Conservation (phyloP, 192 early-diverging fungal genomes). For the Coemansia sp. region DNA sequence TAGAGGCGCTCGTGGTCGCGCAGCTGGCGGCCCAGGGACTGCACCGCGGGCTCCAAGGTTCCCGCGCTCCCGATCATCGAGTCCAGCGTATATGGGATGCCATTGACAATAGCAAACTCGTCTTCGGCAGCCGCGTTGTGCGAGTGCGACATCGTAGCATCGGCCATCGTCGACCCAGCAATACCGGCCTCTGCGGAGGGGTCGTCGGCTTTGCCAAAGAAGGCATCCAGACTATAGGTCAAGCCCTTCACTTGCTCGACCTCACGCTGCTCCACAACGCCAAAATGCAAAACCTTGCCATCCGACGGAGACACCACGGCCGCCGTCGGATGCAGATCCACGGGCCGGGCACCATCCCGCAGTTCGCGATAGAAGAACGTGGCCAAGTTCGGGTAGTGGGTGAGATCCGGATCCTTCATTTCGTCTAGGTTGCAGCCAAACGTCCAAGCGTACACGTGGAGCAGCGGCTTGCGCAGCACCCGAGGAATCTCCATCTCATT, state of each 20-base stretch:
- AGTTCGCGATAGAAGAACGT: conserved; percentile 94
- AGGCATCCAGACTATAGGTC: conserved; percentile 83
- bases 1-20: conserved; percentile 73
- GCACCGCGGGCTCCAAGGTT: conserved; percentile 26
- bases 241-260: conserved; percentile 96
- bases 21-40: conserved; percentile 46
- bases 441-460: conserved; percentile 74
- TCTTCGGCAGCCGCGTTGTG: conserved; percentile 71
- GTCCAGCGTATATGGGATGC: conserved; percentile 79
- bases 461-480: conserved; percentile 70
- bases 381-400: conserved; percentile 77
- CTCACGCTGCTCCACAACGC: conserved; percentile 69
- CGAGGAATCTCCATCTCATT: conserved; percentile 82
- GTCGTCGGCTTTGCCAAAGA: conserved; percentile 65
- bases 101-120: conserved; percentile 85
- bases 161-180: conserved; percentile 47
- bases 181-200: conserved; percentile 12
- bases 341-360: conserved; percentile 70
- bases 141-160: conserved; percentile 53
- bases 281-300: conserved; percentile 87
- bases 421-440: conserved; percentile 94
- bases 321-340: conserved; percentile 53
- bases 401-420: conserved; percentile 81
- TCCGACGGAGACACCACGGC: conserved; percentile 82
- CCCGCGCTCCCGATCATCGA: conserved; percentile 62